Conservation (phyloP, 805 yeast species). For the Candida tammaniensis region DNA sequence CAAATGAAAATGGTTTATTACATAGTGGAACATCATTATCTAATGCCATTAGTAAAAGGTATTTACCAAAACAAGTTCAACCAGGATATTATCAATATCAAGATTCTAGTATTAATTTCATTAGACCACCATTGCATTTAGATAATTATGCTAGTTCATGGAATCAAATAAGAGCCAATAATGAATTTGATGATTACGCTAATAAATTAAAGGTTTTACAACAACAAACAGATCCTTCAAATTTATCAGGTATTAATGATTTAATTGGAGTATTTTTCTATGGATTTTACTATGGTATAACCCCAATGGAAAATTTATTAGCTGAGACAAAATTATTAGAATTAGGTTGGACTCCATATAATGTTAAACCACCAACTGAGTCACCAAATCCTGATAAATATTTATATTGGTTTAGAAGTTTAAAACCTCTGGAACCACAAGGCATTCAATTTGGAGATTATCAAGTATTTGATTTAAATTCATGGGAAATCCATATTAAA, state of each 20-base stretch:
- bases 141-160: slow-evolving; percentile 37
- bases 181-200: slow-evolving; percentile 31
- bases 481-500: slow-evolving; percentile 41
- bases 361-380: slow-evolving; percentile 11
- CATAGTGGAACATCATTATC: slow-evolving; percentile 11
- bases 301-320: slow-evolving; percentile 41
- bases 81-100: slow-evolving; percentile 35
- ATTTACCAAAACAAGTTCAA: slow-evolving; percentile 27
- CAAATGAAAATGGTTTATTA: slow-evolving; percentile 17
- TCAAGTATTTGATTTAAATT: slow-evolving; percentile 38
- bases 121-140: slow-evolving; percentile 35
- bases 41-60: slow-evolving; percentile 32
- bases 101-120: slow-evolving; percentile 23
- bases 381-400: slow-evolving; percentile 10
- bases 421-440: slow-evolving; percentile 4
- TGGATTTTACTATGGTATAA: slow-evolving; percentile 41
- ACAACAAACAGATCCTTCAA: slow-evolving; percentile 12
- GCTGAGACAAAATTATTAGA: slow-evolving; percentile 39
- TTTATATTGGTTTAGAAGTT: slow-evolving; percentile 19
- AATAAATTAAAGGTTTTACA: slow-evolving; percentile 23
- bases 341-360: slow-evolving; percentile 44
- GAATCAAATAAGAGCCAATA: slow-evolving; percentile 36
- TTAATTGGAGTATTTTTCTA: slow-evolving; percentile 38
- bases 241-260: slow-evolving; percentile 26
- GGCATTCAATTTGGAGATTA: slow-evolving; percentile 22